A percentile compares a stretch with the other conserved stretches of the same genome.
Evolutionary conservation across 1,139 yeast species (phyloP).

Genomic region (Hyphopichia buzzinii): DNA sequence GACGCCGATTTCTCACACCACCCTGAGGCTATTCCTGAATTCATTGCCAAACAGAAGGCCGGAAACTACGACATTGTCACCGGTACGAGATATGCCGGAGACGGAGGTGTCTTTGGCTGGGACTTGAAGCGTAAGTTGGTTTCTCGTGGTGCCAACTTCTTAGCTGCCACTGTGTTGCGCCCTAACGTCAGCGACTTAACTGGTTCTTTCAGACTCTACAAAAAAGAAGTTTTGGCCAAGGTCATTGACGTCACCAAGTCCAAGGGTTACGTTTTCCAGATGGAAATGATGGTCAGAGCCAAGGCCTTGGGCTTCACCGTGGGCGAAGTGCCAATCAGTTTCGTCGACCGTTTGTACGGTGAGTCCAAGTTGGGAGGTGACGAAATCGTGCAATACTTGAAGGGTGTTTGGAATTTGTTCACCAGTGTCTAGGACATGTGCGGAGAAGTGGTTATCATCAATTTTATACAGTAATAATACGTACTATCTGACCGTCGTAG

Average conservation of each 20-base stretch:
- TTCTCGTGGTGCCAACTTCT: constrained; percentile 78
- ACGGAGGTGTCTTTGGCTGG: constrained; percentile 88
- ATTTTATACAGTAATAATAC: no score
- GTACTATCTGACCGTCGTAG: no score
- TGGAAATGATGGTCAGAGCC: constrained; percentile 90
- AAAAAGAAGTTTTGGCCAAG: constrained; percentile 64
- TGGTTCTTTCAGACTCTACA: constrained; percentile 76
- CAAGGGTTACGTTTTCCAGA: constrained; percentile 83
- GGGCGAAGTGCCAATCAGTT: constrained; percentile 79
- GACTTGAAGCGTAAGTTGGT: constrained; percentile 78
- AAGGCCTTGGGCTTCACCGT: constrained; percentile 66
- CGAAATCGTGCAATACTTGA: constrained; percentile 74
- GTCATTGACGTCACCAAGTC: constrained; percentile 70
- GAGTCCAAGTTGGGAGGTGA: constrained; percentile 81
- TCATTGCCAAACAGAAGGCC: constrained; percentile 65
- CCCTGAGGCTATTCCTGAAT: constrained; percentile 77
- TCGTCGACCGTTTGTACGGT: constrained; percentile 79
- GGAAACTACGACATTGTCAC: constrained; percentile 73
- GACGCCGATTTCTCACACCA: constrained; percentile 85
- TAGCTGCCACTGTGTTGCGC: constrained; percentile 69
- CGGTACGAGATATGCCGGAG: constrained; percentile 81
- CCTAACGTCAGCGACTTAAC: constrained; percentile 77
- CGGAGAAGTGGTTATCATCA: no score
- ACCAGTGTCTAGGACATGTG: constrained; percentile 61
- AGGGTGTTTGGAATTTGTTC: constrained; percentile 71